phyloP scores from a whole-genome alignment of 441 rosid species.

The Jatropha podagrica region DNA sequence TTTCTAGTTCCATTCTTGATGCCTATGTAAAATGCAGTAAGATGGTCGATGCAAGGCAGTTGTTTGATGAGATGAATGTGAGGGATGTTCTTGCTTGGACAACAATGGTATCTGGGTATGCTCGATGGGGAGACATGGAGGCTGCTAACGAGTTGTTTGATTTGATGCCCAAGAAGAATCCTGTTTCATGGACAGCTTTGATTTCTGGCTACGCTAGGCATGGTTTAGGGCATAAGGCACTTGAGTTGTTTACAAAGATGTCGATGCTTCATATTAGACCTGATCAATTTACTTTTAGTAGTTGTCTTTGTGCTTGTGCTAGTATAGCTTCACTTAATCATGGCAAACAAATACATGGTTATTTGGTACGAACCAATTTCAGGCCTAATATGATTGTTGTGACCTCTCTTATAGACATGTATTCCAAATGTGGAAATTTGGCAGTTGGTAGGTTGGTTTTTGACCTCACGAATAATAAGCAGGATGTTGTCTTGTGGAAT shows the following conservation, averaged over 20 bases:
- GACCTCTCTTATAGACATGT: constrained; percentile 70
- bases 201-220: constrained; percentile 54
- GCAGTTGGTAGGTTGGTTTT: constrained; percentile 50
- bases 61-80: constrained; percentile 54
- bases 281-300: constrained; percentile 63
- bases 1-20: constrained; percentile 54
- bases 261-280: constrained; percentile 41
- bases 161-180: constrained; percentile 49
- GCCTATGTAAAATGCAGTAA: constrained; percentile 59
- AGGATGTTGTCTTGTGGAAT: constrained; percentile 66
- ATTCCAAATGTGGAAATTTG: constrained; percentile 63
- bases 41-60: constrained; percentile 44
- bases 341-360: constrained; percentile 60
- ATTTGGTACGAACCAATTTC: constrained; percentile 34
- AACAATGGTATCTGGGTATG: constrained; percentile 57
- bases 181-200: constrained; percentile 61
- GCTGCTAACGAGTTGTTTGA: constrained; percentile 43
- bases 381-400: constrained; percentile 46
- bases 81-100: constrained; percentile 55
- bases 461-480: constrained; percentile 38
- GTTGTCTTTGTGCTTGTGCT: constrained; percentile 71
- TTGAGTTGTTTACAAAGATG: constrained; percentile 47
- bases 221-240: constrained; percentile 45
- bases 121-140: constrained; percentile 48
- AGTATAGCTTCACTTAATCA: constrained; percentile 52